phyloP scores from a whole-genome alignment of 73 alveolate species.

The Uronychia binucleata region DNA sequence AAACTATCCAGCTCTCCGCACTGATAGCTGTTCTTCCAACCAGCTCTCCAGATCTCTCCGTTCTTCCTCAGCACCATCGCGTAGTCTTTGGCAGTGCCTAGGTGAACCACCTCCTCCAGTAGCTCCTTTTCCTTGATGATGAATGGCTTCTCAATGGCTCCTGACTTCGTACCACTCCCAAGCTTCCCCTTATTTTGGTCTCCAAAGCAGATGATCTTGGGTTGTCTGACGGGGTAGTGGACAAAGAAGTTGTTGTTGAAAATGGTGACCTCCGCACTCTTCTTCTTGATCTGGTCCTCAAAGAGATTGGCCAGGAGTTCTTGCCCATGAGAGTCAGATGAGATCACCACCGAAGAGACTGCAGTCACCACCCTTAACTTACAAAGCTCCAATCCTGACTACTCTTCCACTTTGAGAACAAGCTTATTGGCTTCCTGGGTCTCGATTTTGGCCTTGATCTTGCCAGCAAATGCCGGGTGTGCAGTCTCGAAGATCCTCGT shows the following conservation, averaged over 20 bases:
- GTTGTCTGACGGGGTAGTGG: conserved; percentile 37
- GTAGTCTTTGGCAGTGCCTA: conserved; percentile 5
- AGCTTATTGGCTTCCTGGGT: conserved; percentile 5
- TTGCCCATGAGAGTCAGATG: conserved; percentile 20
- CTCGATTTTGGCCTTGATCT: not conserved
- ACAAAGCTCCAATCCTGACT: not conserved
- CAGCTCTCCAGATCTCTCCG: conserved; percentile 13
- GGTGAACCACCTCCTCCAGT: conserved; percentile 16
- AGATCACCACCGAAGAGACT: conserved; percentile 7
- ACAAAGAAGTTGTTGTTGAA: conserved; percentile 21
- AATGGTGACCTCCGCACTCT: conserved; percentile 12
- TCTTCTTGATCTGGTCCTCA: conserved; percentile 16
- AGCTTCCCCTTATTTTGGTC: conserved; percentile 11
- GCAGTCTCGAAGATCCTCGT: not conserved
- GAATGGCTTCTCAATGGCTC: not conserved
- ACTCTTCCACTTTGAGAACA: not conserved
- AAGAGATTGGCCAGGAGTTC: conserved; percentile 8
- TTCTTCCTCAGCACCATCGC: conserved; percentile 6
- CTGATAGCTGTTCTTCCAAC: not conserved
- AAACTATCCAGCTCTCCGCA: not conserved
- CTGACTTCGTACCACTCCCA: conserved; percentile 19
- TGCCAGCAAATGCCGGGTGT: not conserved
- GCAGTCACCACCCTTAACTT: not conserved
- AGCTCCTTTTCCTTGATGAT: not conserved
- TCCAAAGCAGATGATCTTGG: conserved; percentile 48